A percentile compares a stretch with the other conserved stretches of the same genome.
Evolutionary conservation across 2,329 filamentous ascomycete genomes (phyloP).

Genomic region (Stagonosporopsis tanaceti): DNA sequence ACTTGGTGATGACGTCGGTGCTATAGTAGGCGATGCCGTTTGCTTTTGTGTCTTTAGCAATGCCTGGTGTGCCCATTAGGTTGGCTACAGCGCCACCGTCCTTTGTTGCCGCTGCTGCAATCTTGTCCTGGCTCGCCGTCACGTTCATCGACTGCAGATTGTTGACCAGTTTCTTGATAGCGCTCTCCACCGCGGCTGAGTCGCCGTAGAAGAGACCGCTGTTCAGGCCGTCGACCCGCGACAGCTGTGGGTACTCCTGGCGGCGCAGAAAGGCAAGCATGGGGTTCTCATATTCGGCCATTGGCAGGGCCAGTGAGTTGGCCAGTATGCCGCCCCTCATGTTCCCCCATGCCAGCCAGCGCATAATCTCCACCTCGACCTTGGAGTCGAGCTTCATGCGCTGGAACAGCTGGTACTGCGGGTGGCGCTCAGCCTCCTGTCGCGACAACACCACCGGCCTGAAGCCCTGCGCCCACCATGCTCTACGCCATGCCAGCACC

Average conservation of each 20-base stretch:
- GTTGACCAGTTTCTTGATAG: conserved; percentile 52
- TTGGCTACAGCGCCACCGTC: conserved; percentile 70
- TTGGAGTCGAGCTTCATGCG: conserved; percentile 46
- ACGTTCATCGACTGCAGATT: conserved; percentile 62
- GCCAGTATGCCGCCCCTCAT: conserved; percentile 86
- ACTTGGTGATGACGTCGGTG: conserved; percentile 63
- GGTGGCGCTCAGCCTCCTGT: conserved; percentile 83
- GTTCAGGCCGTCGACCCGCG: conserved; percentile 75
- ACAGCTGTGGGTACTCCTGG: conserved; percentile 77
- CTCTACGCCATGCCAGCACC: conserved; percentile 85
- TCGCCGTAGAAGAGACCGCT: conserved; percentile 77
- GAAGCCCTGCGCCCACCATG: conserved; percentile 97
- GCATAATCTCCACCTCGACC: conserved; percentile 69
- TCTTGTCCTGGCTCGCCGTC: conserved; percentile 67
- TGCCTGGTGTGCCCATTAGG: conserved; percentile 59
- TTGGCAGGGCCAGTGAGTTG: conserved; percentile 83
- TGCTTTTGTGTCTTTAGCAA: conserved; percentile 71
- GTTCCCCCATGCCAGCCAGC: conserved; percentile 91
- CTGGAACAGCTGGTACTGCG: conserved; percentile 76
- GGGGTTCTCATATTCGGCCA: conserved; percentile 77
- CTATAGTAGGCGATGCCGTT: conserved; percentile 82
- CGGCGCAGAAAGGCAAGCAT: conserved; percentile 76
- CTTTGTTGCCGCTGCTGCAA: conserved; percentile 62
- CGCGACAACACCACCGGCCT: conserved; percentile 80
- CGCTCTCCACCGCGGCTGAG: conserved; percentile 58